Evolutionary conservation across 495 filamentous ascomycete species (phyloP).

Genomic region (Talaromyces stipitatus): DNA sequence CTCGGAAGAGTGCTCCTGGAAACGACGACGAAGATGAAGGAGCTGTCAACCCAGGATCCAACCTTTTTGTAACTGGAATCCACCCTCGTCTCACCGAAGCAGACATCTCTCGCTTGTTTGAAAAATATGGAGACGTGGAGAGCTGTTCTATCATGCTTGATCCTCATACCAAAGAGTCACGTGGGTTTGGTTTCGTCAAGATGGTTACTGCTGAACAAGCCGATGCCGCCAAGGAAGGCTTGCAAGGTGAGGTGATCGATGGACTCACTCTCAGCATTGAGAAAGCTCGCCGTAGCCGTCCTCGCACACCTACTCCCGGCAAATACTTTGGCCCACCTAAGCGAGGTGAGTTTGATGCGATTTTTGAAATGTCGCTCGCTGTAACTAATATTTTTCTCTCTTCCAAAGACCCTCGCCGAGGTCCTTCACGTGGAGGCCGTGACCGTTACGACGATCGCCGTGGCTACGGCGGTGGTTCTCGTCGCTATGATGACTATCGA

Average conservation of each 20-base stretch:
- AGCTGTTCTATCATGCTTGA: slow-evolving; percentile 99
- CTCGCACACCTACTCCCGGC: slow-evolving; percentile 92
- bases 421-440: slow-evolving; percentile 35
- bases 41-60: slow-evolving; percentile 85
- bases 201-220: slow-evolving; percentile 91
- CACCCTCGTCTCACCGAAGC: slow-evolving; percentile 87
- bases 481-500: slow-evolving; percentile 40
- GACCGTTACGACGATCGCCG: slow-evolving; percentile 22
- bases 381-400: not conserved
- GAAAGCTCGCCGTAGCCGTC: slow-evolving; percentile 91
- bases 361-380: slow-evolving; percentile 3
- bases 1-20: slow-evolving; percentile 17
- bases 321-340: slow-evolving; percentile 99
- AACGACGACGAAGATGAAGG: slow-evolving; percentile 66
- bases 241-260: slow-evolving; percentile 92
- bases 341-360: slow-evolving; percentile 61
- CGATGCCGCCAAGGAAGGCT: slow-evolving; percentile 90
- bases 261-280: slow-evolving; percentile 96
- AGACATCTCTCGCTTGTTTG: slow-evolving; percentile 89
- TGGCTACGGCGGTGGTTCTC: slow-evolving; percentile 8
- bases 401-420: slow-evolving; percentile 28
- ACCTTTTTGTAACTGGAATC: slow-evolving; percentile 98
- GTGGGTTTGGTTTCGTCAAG: slow-evolving; percentile 99
- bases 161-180: slow-evolving; percentile 94
- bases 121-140: slow-evolving; percentile 97